A percentile compares a stretch with the other conserved stretches of the same genome.
Evolutionary conservation across 2,329 filamentous ascomycete genomes (phyloP).

Genomic region (Microcyclosporella mali): DNA sequence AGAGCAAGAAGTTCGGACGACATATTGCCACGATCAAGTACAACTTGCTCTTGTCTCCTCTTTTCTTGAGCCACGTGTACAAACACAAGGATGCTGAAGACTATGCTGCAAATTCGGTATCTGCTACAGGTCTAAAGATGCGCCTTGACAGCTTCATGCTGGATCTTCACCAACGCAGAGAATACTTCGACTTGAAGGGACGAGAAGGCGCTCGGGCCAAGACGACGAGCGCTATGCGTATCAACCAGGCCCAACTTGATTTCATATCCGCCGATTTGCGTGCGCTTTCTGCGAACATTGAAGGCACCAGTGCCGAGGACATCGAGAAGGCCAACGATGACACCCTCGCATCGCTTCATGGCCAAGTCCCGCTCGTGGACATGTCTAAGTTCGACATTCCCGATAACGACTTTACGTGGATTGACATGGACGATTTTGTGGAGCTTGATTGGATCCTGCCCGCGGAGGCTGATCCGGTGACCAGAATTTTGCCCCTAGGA

Average conservation of each 20-base stretch:
- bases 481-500: conserved; percentile 85
- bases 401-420: conserved; percentile 91
- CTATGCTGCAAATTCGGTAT: conserved; percentile 68
- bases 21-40: conserved; percentile 99
- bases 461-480: conserved; percentile 82
- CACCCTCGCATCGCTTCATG: conserved; percentile 51
- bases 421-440: conserved; percentile 99
- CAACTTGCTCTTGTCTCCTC: conserved; percentile 80
- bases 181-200: conserved; percentile 79
- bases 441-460: conserved; percentile 95
- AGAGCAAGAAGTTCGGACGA: conserved; percentile 95
- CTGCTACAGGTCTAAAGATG: conserved; percentile 93
- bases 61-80: conserved; percentile 96
- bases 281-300: conserved; percentile 85
- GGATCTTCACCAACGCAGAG: conserved; percentile 86
- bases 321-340: conserved; percentile 62
- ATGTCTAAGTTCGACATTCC: conserved; percentile 90
- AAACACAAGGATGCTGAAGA: conserved; percentile 96
- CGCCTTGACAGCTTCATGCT: conserved; percentile 96
- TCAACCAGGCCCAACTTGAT: conserved; percentile 90
- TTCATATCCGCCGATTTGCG: conserved; percentile 86
- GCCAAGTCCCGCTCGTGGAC: conserved; percentile 48
- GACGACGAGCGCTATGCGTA: conserved; percentile 86
- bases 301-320: conserved; percentile 70
- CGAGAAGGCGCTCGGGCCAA: conserved; percentile 61